Base-by-base conservation (phyloP, 345 rosid species). In the Eucalyptus melliodora region DNA sequence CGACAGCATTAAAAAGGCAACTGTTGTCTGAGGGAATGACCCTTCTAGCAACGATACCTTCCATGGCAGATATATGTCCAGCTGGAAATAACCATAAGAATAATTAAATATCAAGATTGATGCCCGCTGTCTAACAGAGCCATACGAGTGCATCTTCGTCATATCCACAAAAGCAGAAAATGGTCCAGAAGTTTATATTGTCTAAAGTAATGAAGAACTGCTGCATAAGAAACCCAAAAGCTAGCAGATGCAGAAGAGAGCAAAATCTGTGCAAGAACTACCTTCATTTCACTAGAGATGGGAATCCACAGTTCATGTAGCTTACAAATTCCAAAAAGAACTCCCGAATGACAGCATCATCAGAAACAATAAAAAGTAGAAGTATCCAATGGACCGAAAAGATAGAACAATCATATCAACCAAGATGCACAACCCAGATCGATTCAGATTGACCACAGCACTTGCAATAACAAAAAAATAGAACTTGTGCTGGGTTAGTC, bases 1-100 rank as follows among this genome's bases (percentile, higher is more conserved):
- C 95, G 34, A 96, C 93, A 80, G 99, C 98, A 91, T 97, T 98
- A 94, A 97, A 98, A 86, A 98, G 97, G 90, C 99, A 98, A 92
- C 98, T 97, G 94, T 98, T 98, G 88, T 98, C 99, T 7, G 99
- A 97, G 81, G 98, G 98, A 89, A 98, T 98, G 51, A 98, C 97
- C 91, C 99, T 95, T 92, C 99, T 96, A 91, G 93, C 92, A 50
- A 96, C 56, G 88, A 91, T 89, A 87, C 98, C 99, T 88, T 97
- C 99, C 96, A 94, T 94, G 85, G n/a, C 89, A 51, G 30, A 50
- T 59, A 49, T 82, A 90, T 62, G 88, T 47, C 49, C 85, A 88
- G 90, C 93, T 91, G 87, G 69, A 90, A 82, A 85, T 56, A 77
- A 86, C 50, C 45, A 86, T 42, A 88, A 86, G 21, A 55, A 86